Conservation (phyloP, 306 rosid genomes). For the Begonia fuchsioides region DNA sequence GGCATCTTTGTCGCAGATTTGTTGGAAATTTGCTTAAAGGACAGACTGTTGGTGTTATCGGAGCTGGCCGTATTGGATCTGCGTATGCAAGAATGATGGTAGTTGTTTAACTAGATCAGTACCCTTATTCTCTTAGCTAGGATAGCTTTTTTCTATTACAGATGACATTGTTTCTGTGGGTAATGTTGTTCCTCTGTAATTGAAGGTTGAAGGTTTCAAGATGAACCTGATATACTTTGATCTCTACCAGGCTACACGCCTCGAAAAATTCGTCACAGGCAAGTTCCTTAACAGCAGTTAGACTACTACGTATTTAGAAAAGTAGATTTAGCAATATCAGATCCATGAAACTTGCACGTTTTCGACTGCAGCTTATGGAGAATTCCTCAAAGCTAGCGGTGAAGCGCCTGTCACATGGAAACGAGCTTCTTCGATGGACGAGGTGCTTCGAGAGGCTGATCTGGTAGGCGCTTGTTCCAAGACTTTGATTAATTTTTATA, state of each 20-base stretch:
- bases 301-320: too few relatives aligned
- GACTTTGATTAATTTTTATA: background rate
- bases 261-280: slow-evolving; percentile 96
- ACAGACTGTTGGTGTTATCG: slow-evolving; percentile 97
- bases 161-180: background rate
- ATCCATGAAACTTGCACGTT: slow-evolving; percentile 13
- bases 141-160: background rate
- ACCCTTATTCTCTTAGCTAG: background rate
- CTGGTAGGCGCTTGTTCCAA: slow-evolving; percentile 35
- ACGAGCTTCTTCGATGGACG: slow-evolving; percentile 84
- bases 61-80: slow-evolving; percentile 98
- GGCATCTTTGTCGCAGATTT: slow-evolving; percentile 30
- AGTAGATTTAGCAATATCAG: slow-evolving; percentile 1
- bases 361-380: slow-evolving; percentile 58
- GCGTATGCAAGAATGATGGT: slow-evolving; percentile 99
- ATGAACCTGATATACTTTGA: slow-evolving; percentile 95
- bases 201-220: slow-evolving; percentile 98
- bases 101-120: slow-evolving; percentile 4
- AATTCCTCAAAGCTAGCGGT: slow-evolving; percentile 75
- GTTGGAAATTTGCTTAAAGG: slow-evolving; percentile 96
- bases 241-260: slow-evolving; percentile 84
- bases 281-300: slow-evolving; percentile 21
- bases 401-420: slow-evolving; percentile 90
- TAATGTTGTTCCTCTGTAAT: slow-evolving; percentile 7
- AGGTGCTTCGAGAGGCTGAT: slow-evolving; percentile 91